Conservation (phyloP, 2,329 filamentous ascomycete genomes). For the Trichoderma koningiopsis region DNA sequence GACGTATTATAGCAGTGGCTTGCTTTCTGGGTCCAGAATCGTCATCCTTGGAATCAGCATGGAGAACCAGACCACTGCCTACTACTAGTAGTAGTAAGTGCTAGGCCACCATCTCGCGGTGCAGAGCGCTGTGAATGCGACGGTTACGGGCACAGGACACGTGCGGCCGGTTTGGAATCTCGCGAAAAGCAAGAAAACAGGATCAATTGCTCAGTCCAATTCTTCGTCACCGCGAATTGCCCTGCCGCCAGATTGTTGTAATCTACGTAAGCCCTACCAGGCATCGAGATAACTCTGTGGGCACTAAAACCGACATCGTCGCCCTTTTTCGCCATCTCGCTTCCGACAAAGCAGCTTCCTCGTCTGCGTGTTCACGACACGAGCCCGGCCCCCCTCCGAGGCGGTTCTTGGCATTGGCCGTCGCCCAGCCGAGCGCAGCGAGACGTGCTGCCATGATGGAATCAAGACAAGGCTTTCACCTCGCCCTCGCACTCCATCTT, state of each 20-base stretch:
- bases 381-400: constrained; percentile 1
- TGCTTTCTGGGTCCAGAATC: background rate
- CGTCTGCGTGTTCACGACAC: constrained; percentile 4
- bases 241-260: background rate
- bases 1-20: background rate
- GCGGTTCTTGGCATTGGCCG: constrained; percentile 17
- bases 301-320: background rate
- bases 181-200: background rate
- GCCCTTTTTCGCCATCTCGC: constrained; percentile 15
- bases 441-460: background rate
- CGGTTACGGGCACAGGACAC: constrained; percentile 8
- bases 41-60: background rate
- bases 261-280: background rate
- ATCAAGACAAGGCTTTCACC: background rate
- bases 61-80: background rate
- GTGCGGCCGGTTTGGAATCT: constrained; percentile 2
- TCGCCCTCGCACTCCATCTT: constrained; percentile 10
- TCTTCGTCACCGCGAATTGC: background rate
- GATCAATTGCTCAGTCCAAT: background rate
- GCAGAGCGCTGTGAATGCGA: background rate
- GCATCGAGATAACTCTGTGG: background rate
- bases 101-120: background rate
- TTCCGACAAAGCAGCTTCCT: constrained; percentile 2
- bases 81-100: no score
- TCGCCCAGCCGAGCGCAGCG: constrained; percentile 1